Percentiles rank a stretch among this genome's conserved stretches.
Conservation (phyloP, 176 grass and related monocot species). For the Coix lacrymajobi region DNA sequence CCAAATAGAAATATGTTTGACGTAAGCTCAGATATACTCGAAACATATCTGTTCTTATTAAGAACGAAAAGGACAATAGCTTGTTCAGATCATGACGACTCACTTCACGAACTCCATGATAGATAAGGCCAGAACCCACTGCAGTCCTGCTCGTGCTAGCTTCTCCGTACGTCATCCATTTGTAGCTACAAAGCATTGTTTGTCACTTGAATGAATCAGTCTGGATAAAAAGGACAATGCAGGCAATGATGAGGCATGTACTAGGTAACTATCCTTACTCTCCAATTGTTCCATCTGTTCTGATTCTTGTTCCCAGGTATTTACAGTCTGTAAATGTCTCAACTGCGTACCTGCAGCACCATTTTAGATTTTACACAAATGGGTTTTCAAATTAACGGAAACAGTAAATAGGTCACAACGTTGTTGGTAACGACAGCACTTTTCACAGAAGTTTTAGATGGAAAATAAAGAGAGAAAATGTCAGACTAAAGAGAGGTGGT, state of each 20-base stretch:
- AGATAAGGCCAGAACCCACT: conserved; percentile 80
- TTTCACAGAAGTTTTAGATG: background rate
- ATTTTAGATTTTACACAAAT: background rate
- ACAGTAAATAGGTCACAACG: background rate
- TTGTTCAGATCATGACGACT: background rate
- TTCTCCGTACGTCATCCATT: conserved; percentile 99
- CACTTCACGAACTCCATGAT: conserved; percentile 79
- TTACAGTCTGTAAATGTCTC: conserved; percentile 78
- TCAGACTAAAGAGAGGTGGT: background rate
- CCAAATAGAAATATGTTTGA: conserved; percentile 11
- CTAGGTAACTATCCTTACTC: conserved; percentile 65
- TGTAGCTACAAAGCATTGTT: conserved; percentile 49
- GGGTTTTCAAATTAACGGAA: background rate
- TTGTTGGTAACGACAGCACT: background rate
- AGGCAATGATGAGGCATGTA: background rate
- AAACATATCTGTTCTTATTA: conserved; percentile 10
- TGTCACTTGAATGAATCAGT: background rate
- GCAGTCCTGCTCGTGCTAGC: conserved; percentile 57
- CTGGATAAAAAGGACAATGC: conserved; percentile 2
- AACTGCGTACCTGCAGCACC: conserved; percentile 56
- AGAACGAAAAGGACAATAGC: conserved; percentile 12
- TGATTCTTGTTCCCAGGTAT: conserved; percentile 86
- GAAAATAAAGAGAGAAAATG: background rate
- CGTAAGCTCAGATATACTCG: background rate
- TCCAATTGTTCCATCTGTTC: conserved; percentile 70